Percentiles rank a stretch among this genome's conserved stretches.
Evolutionary conservation across 306 rosid species (phyloP).

Genomic region (Vicia villosa): DNA sequence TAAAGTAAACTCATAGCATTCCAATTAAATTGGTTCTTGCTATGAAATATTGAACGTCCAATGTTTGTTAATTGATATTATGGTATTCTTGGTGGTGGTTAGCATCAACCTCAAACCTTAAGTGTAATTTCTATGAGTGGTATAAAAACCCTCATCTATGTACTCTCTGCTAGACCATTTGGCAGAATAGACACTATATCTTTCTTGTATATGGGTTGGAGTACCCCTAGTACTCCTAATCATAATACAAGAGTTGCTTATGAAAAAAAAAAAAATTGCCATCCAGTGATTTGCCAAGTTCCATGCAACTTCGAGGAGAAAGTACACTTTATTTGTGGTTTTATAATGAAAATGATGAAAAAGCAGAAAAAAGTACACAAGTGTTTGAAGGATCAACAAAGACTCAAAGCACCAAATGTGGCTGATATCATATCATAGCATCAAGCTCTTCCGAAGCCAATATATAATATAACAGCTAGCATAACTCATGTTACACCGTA

Average conservation of each 20-base stretch:
- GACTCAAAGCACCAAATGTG: neutral
- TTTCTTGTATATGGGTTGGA: too few species aligned
- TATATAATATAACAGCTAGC: slow-evolving; percentile 5
- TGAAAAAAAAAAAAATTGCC: too few species aligned
- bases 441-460: neutral
- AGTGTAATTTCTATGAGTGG: too few species aligned
- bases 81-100: too few species aligned
- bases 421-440: neutral
- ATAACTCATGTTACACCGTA: slow-evolving; percentile 14
- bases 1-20: neutral
- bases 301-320: slow-evolving; percentile 13
- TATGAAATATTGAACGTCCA: neutral
- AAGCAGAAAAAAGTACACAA: neutral
- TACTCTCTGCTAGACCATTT: too few species aligned
- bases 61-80: neutral
- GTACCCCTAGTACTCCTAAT: too few species aligned
- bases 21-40: neutral
- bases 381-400: neutral
- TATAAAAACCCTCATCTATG: too few species aligned
- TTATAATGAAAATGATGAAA: slow-evolving; percentile 2
- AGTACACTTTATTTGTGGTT: neutral
- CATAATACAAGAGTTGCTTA: too few species aligned
- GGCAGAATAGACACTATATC: too few species aligned
- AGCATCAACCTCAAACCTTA: too few species aligned
- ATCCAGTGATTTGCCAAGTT: slow-evolving; percentile 9